Base-by-base conservation (phyloP, 2,329 filamentous ascomycete genomes). In the Parascedosporium putredinis region DNA sequence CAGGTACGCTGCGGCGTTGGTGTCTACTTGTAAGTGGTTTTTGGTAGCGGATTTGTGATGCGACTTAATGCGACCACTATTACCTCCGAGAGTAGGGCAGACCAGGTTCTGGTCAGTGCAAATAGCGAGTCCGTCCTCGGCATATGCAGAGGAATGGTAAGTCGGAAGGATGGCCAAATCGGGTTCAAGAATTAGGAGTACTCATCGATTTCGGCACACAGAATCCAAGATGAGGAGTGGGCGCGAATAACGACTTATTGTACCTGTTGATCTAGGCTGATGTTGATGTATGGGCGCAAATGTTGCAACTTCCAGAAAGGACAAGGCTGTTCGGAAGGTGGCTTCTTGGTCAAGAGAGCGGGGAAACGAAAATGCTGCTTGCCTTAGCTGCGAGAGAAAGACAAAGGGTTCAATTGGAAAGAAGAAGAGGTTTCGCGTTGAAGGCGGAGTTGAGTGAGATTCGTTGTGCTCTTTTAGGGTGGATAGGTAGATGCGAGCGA, bases 141-240 rank as follows among this genome's bases (percentile, higher is more conserved):
- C 10, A 42, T 42, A 20, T 20, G 18, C 14, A 20, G 38, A 12
- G 18, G 38, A 10, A 42, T 42, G 18, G 38, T 20, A 20, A 42
- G 20, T 42, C 38, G 38, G 38, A 22, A 42, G 38, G 23, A 42
- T 20, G 38, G 38, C 38, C 38, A 42, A 20, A 42, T 42, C 38
- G 18, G 12, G 18, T n/a, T 42, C 38, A 42, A 42, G 20, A 42
- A 22, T 22, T 40, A 8, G 18, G 9, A 40, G n/a, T 22, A 42
- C 20, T 42, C 38, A 42, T 42, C 18, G 16, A 10, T 4, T 12
- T 20, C 23, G 38, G 20, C 16, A 20, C 38, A 42, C 23, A 5
- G 38, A n/a, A n/a, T n/a, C n/a, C 38, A 20, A 23, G 20, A 20
- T 20, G 20, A 18, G 14, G 20, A 16, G 38, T 10, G 38, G 20